Percentiles rank a stretch among this genome's conserved stretches.
Evolutionary conservation across 495 filamentous ascomycete genomes (phyloP).

Genomic region (Penicillium tannophilum): DNA sequence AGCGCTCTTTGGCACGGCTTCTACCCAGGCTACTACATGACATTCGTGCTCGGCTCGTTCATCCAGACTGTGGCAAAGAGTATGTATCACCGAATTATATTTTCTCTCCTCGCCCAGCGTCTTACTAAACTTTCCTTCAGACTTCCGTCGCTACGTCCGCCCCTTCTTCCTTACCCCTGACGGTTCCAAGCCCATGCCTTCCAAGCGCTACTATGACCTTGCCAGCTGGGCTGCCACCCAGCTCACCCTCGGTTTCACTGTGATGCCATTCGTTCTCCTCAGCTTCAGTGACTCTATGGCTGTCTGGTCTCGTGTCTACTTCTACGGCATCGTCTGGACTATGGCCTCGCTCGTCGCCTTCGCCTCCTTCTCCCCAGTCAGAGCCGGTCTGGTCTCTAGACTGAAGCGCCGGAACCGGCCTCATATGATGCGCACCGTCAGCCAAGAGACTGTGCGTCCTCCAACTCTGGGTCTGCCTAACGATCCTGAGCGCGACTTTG

Average conservation of each 20-base stretch:
- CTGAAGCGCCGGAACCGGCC: slow-evolving; percentile 60
- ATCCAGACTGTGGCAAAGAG: slow-evolving; percentile 93
- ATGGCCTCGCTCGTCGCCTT: slow-evolving; percentile 70
- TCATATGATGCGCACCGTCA: slow-evolving; percentile 27
- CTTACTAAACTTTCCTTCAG: slow-evolving; percentile 43
- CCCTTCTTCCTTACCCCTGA: slow-evolving; percentile 89
- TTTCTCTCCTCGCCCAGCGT: not conserved
- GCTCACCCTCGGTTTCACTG: slow-evolving; percentile 76
- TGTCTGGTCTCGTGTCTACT: slow-evolving; percentile 87
- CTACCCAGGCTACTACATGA: slow-evolving; percentile 93
- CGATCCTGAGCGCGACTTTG: slow-evolving; percentile 75
- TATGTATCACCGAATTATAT: slow-evolving; percentile 42
- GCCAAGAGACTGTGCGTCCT: slow-evolving; percentile 40
- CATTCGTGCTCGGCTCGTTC: slow-evolving; percentile 86
- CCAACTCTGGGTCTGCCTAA: slow-evolving; percentile 75
- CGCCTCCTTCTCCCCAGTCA: slow-evolving; percentile 75
- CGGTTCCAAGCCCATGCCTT: slow-evolving; percentile 61
- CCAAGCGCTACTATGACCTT: slow-evolving; percentile 87
- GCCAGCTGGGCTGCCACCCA: slow-evolving; percentile 81
- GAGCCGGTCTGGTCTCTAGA: slow-evolving; percentile 55
- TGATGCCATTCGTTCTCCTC: slow-evolving; percentile 81
- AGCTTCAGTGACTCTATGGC: slow-evolving; percentile 63
- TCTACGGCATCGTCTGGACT: slow-evolving; percentile 77
- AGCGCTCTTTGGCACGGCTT: slow-evolving; percentile 98
- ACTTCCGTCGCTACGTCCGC: slow-evolving; percentile 84